These are phyloP conservation scores for Crithidia bombi DNA, from an alignment of 208 protist genomes.

Conservation along the genomic window DNA sequence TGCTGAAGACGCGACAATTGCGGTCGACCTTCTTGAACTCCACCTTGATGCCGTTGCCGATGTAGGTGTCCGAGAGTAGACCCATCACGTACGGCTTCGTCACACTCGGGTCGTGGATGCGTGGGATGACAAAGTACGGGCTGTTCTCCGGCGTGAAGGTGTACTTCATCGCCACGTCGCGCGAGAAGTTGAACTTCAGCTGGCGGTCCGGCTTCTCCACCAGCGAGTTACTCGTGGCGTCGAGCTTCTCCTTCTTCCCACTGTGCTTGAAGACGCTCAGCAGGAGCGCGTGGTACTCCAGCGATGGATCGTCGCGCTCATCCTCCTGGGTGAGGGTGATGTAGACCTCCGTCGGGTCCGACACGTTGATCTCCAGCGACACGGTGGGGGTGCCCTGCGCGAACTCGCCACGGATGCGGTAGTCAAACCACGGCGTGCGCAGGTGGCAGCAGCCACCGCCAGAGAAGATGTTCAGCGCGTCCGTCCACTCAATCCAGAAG, in stretches of 20 bases:
- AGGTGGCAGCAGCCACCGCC: constrained; percentile 78
- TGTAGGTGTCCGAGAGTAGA: constrained; percentile 69
- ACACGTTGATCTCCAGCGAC: constrained; percentile 68
- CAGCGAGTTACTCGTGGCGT: constrained; percentile 68
- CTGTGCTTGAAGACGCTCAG: constrained; percentile 65
- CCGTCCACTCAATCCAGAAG: constrained; percentile 73
- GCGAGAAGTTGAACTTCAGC: constrained; percentile 81
- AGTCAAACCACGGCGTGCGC: constrained; percentile 72
- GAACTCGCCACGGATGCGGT: constrained; percentile 78
- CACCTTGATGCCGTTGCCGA: constrained; percentile 70
- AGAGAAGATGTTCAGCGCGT: constrained; percentile 62
- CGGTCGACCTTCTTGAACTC: constrained; percentile 70
- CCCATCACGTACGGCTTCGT: constrained; percentile 76
- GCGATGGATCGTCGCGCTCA: constrained; percentile 51
- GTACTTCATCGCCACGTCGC: constrained; percentile 72
- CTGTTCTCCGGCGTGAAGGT: constrained; percentile 68
- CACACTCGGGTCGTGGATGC: constrained; percentile 61
- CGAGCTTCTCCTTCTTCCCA: constrained; percentile 70
- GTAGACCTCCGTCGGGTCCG: constrained; percentile 56
- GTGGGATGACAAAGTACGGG: constrained; percentile 81
- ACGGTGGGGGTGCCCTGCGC: constrained; percentile 56
- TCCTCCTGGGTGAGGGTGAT: constrained; percentile 77
- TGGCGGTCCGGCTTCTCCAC: constrained; percentile 73
- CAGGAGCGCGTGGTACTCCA: constrained; percentile 67
- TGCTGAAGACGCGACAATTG: constrained; percentile 74